Conservation (phyloP, 768 basidiomycete genomes). For the Gloeophyllum trabeum region DNA sequence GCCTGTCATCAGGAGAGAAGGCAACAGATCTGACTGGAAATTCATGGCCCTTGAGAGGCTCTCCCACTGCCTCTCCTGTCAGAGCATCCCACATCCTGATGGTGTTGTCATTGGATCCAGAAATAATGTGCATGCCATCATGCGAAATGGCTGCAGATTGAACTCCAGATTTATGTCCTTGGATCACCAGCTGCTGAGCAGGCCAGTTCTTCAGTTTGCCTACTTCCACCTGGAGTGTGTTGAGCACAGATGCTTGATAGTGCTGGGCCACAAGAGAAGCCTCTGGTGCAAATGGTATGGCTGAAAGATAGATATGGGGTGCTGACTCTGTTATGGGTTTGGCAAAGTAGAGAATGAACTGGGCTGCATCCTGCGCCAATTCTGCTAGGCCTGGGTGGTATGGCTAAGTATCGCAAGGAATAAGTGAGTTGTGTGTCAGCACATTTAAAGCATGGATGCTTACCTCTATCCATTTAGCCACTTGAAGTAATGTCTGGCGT, state of each 20-base stretch:
- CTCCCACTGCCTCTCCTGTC: neutral
- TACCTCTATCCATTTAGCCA: neutral
- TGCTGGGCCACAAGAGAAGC: neutral
- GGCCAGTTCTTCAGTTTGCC: neutral
- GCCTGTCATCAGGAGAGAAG: neutral
- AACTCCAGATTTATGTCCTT: neutral
- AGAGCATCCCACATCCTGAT: neutral
- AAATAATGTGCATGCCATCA: slow-evolving; percentile 1
- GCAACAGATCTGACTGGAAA: slow-evolving; percentile 26
- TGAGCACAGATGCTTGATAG: neutral
- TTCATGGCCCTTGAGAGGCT: slow-evolving; percentile 12
- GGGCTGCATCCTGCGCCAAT: slow-evolving; percentile 4
- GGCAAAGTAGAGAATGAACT: slow-evolving; percentile 10
- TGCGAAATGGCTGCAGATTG: slow-evolving; percentile 1
- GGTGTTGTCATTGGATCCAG: neutral
- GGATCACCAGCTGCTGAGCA: too few relatives aligned
- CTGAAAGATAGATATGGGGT: slow-evolving; percentile 17
- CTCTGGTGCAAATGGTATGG: slow-evolving; percentile 11
- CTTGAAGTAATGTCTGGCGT: neutral
- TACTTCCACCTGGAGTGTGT: neutral
- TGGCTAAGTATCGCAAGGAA: neutral
- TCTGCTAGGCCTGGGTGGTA: neutral
- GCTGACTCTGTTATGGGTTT: slow-evolving; percentile 8
- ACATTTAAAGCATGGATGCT: neutral
- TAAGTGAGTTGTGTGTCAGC: neutral